Conservation (phyloP, 768 basidiomycete genomes). For the Thelephora aurantiotincta region DNA sequence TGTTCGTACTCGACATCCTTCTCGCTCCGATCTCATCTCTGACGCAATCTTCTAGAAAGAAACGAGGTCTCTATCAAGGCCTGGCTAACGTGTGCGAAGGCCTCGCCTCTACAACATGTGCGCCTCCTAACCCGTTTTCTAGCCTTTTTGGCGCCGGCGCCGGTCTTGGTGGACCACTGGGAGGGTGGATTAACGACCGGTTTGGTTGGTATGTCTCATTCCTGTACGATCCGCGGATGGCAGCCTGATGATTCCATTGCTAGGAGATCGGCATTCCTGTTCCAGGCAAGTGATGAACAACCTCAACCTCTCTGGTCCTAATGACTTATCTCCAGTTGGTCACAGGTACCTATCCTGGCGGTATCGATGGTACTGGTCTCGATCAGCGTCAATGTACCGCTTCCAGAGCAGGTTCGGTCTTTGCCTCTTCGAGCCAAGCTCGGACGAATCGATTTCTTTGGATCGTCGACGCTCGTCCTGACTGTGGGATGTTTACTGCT, state of each 20-base stretch:
- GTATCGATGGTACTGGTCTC: slow-evolving; percentile 59
- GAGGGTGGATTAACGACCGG: slow-evolving; percentile 74
- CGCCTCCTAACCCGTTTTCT: slow-evolving; percentile 1
- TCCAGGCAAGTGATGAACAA: slow-evolving; percentile 43
- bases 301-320: background rate
- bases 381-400: slow-evolving; percentile 62
- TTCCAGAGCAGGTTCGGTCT: slow-evolving; percentile 52
- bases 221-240: background rate
- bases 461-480: slow-evolving; percentile 66
- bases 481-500: slow-evolving; percentile 59
- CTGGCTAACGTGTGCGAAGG: slow-evolving; percentile 67
- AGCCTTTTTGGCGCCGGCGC: slow-evolving; percentile 80
- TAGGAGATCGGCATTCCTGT: slow-evolving; percentile 78
- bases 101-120: background rate
- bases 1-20: slow-evolving; percentile 34
- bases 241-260: slow-evolving; percentile 6
- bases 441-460: slow-evolving; percentile 72
- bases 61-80: slow-evolving; percentile 85
- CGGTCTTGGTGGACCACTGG: slow-evolving; percentile 65
- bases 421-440: slow-evolving; percentile 50
- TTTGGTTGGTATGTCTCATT: slow-evolving; percentile 64
- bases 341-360: slow-evolving; percentile 62
- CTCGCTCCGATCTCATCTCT: slow-evolving; percentile 1
- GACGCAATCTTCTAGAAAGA: slow-evolving; percentile 34
- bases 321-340: background rate